Evolutionary conservation across 2,329 filamentous ascomycete genomes (phyloP).

Genomic region (Penicillium glabrum): DNA sequence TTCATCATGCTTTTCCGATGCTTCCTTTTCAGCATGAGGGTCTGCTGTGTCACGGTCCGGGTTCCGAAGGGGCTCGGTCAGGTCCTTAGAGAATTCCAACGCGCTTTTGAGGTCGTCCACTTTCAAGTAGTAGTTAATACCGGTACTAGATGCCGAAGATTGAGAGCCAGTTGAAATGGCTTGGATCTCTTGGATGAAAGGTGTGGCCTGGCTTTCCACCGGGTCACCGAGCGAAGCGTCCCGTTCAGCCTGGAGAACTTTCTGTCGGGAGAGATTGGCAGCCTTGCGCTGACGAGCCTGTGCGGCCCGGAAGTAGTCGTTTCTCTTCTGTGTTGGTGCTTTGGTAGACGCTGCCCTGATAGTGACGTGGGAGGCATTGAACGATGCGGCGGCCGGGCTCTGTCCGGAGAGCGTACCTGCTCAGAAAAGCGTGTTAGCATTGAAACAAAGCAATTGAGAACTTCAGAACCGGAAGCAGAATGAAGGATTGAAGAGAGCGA

Average conservation of each 20-base stretch:
- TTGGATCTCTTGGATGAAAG: constrained; percentile 63
- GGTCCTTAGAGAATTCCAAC: constrained; percentile 64
- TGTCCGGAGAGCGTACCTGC: constrained; percentile 31
- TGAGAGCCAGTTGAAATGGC: constrained; percentile 18
- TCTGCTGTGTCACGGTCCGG: constrained; percentile 32
- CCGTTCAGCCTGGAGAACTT: constrained; percentile 66
- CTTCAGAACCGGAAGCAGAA: background rate
- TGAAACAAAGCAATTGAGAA: background rate
- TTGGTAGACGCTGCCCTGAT: constrained; percentile 66
- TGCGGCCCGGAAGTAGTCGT: constrained; percentile 79
- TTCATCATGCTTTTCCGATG: constrained; percentile 48
- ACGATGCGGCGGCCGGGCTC: constrained; percentile 51
- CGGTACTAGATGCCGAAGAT: constrained; percentile 9
- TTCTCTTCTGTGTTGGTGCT: constrained; percentile 64
- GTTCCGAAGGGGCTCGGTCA: constrained; percentile 50
- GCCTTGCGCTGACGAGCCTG: constrained; percentile 82
- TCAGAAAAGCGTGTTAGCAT: constrained; percentile 10
- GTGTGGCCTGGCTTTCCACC: constrained; percentile 73
- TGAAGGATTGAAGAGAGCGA: background rate
- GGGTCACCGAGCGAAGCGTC: constrained; percentile 70
- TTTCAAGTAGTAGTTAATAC: constrained; percentile 74
- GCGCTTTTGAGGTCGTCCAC: constrained; percentile 66
- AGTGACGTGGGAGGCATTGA: constrained; percentile 50
- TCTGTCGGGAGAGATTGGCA: constrained; percentile 74
- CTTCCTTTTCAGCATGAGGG: constrained; percentile 41